These are phyloP conservation scores for Sugiyamaella valdiviana DNA, from an alignment of 805 yeast species.

Conservation along the genomic window DNA sequence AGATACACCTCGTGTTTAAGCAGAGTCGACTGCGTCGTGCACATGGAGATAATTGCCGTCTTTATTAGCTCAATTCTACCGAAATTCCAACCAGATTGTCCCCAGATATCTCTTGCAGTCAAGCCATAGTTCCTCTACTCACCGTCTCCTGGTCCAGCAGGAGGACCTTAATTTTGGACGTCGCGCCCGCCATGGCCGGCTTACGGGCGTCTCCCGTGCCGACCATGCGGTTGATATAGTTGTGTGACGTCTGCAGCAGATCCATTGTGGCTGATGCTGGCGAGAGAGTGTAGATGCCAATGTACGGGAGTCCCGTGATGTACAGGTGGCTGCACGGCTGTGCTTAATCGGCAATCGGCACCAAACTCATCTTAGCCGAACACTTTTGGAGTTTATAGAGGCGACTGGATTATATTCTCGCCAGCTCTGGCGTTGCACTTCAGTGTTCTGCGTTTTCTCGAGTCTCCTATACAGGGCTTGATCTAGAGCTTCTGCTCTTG, in stretches of 20 bases:
- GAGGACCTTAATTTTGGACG: constrained; percentile 57
- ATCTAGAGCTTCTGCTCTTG: too few relatives aligned
- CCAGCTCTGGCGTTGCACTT: too few relatives aligned
- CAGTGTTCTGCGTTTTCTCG: too few relatives aligned
- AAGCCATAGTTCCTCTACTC: too few relatives aligned
- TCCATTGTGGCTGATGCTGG: constrained; percentile 29
- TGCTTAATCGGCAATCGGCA: too few relatives aligned
- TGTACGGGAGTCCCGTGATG: neutral
- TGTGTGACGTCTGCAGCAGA: constrained; percentile 32
- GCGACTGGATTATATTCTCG: too few relatives aligned
- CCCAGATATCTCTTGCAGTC: too few relatives aligned
- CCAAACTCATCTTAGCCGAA: too few relatives aligned
- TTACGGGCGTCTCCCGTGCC: constrained; percentile 12
- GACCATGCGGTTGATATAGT: constrained; percentile 36
- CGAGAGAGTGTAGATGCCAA: neutral
- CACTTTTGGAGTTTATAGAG: too few relatives aligned
- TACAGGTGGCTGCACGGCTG: neutral
- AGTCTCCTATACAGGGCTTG: too few relatives aligned
- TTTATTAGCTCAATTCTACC: constrained; percentile 8
- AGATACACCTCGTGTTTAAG: constrained; percentile 79
- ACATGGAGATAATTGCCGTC: constrained; percentile 78
- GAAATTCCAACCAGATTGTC: too few relatives aligned
- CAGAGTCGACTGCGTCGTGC: constrained; percentile 79
- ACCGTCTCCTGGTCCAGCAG: constrained; percentile 69
- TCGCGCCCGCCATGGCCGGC: constrained; percentile 19